A percentile compares a stretch with the other conserved stretches of the same genome.
phyloP scores from a whole-genome alignment of 2,329 filamentous ascomycete species.

The Cercospora sp. region DNA sequence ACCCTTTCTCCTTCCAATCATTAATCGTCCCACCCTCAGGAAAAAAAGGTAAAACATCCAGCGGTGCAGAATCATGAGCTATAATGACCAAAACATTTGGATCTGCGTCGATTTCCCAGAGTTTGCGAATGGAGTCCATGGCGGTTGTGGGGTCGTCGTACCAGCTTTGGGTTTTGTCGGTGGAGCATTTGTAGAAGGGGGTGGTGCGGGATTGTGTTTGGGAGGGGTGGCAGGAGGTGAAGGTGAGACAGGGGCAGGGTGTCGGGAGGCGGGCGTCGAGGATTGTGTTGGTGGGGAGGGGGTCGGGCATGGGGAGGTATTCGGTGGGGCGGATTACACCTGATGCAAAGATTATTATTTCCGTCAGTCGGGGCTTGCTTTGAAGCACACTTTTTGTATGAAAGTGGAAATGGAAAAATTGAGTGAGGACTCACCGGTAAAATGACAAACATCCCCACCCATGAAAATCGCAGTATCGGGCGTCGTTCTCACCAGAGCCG shows the following conservation, averaged over 20 bases:
- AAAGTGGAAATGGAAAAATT: too few species aligned
- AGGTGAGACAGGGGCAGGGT: slow-evolving; percentile 27
- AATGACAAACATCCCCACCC: slow-evolving; percentile 32
- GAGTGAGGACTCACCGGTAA: slow-evolving; percentile 22
- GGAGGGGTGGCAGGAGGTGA: slow-evolving; percentile 26
- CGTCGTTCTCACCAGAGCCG: slow-evolving; percentile 29
- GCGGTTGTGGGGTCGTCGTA: slow-evolving; percentile 28
- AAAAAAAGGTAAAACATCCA: slow-evolving; percentile 25
- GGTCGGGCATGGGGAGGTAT: slow-evolving; percentile 25
- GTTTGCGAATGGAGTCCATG: slow-evolving; percentile 22
- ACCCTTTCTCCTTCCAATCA: slow-evolving; percentile 28
- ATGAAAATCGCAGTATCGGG: slow-evolving; percentile 29
- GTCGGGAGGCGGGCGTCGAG: slow-evolving; percentile 22
- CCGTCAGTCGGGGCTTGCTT: background rate
- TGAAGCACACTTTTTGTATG: too few species aligned
- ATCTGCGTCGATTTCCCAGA: slow-evolving; percentile 29
- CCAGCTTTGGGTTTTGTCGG: slow-evolving; percentile 18
- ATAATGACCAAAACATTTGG: slow-evolving; percentile 29
- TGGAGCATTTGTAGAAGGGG: slow-evolving; percentile 26
- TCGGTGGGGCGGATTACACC: slow-evolving; percentile 26
- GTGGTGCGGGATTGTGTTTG: slow-evolving; percentile 18
- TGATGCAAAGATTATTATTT: background rate
- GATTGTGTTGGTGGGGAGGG: slow-evolving; percentile 18
- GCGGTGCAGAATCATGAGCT: slow-evolving; percentile 28
- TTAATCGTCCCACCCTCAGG: slow-evolving; percentile 26